Base-by-base conservation (phyloP, 2,329 filamentous ascomycete species). In the Colletotrichum abscissum region DNA sequence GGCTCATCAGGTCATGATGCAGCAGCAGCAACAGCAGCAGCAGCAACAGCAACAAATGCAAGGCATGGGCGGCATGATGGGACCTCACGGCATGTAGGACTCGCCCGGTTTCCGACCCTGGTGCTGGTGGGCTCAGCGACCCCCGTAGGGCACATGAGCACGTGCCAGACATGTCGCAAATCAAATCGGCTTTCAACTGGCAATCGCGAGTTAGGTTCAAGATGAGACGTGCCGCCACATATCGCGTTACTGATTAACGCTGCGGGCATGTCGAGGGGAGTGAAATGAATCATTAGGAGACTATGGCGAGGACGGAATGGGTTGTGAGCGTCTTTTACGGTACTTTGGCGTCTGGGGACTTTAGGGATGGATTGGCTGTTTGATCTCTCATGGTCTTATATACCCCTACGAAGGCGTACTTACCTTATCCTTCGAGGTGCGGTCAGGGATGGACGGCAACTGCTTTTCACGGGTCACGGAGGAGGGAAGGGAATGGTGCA, bases 31-130 rank as follows among this genome's bases (percentile, higher is more conserved):
- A 42, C 82, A 82, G 38, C 75, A 75, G 55, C 74, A 78, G 54
- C 82, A 83, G 62, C 69, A 78, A 57, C 72, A 74, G 46, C 79
- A 82, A 35, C 81, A 82, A 38, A 86, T 89, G 83, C 86, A 88
- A 72, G 86, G 86, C 7, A 89, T 90, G 85, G 84, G 86, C 66
- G 84, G 85, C 30, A 89, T 90, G 85, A 88, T 88, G 86, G 85
- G 85, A 14, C 82, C 83, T 24, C 86, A 88, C 76, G 86, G 84
- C 52, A 87, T 88, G 85, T 87, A 82, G 78, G 63, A 46, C 22
- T 16, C 11, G 24, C 22, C 65, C 38, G 38, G 14, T 19, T 5
- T 8, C 1, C 38, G 42, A 14, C 26, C 14, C n/a, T 8, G 38
- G 12, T 35, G 4, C 22, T 19, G 26, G 24, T n/a, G 28, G 11